Evolutionary conservation across 208 protist genomes (phyloP), one percentile per base, ranked within the genome.

Genomic region (Acanthamoeba lenticulata): DNA sequence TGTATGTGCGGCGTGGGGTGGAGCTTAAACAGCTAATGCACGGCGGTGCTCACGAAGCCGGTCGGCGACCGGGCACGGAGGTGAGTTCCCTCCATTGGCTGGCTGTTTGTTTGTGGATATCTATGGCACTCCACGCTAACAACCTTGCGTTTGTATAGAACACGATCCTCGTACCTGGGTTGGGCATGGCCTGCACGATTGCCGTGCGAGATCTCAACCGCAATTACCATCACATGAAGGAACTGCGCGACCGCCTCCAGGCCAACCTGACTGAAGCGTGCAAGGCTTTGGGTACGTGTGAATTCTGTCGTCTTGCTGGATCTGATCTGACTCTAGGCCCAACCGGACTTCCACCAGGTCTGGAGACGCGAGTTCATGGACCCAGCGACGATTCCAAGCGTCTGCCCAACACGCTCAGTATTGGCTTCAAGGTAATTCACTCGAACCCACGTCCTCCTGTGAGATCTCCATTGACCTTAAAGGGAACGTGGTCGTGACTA

Each of bases 351-450:
- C 17, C 7, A 21, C 0, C 86, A 55, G 55, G 52, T 6, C 24
- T 60, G 1, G 42, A 36, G 11, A 86, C 11, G 19, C 45, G 42
- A n/a, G 36, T 94, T 5, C 85, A 94, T 85, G 90, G 90, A 0
- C 65, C 29, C 67, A 40, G 17, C 24, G 79, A 86, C 15, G 69
- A 79, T 34, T 38, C 69, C 38, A 36, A 55, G 36, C 38, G 55
- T 21, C 77, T 94, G 9, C 92, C 92, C 72, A 94, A 94, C 49
- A 94, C 92, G 7, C 77, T 90, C 1, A 94, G 60, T 40, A 83
- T 94, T 29, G 21, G n/a, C 7, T 94, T 94, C 29, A 38, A 21
- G 90, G 42, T 24, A 24, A n/a, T 67, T 32, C 57, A 5, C 57
- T 65, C 57, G 7, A 6, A 11, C 3, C 60, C 29, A 11, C 2